phyloP scores from a whole-genome alignment of 306 rosid genomes.

The Amphicarpaea edgeworthii region DNA sequence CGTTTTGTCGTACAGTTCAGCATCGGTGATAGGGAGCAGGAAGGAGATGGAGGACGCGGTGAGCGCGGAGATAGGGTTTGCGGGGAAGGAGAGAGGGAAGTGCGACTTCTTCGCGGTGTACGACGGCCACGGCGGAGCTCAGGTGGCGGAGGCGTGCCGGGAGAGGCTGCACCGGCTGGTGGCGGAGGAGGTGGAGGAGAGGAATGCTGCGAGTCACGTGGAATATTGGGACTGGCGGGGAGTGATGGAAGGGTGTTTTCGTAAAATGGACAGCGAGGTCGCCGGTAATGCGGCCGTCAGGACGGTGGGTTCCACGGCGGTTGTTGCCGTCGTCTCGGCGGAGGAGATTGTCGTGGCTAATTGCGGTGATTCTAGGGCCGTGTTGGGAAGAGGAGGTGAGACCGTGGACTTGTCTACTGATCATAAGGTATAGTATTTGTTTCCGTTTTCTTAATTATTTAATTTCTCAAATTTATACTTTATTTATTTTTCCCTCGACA shows the following conservation, averaged over 20 bases:
- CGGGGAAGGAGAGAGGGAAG: constrained; percentile 18
- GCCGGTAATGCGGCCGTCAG: constrained; percentile 49
- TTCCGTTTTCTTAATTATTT: neutral
- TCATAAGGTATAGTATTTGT: constrained; percentile 68
- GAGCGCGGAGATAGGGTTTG: constrained; percentile 69
- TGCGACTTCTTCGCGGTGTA: constrained; percentile 78
- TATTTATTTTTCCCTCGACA: neutral
- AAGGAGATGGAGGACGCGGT: constrained; percentile 91
- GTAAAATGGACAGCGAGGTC: constrained; percentile 77
- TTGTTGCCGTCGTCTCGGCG: constrained; percentile 61
- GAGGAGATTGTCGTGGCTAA: constrained; percentile 72
- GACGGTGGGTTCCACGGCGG: constrained; percentile 79
- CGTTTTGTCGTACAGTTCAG: constrained; percentile 56
- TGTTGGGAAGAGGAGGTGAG: constrained; percentile 72
- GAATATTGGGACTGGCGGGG: constrained; percentile 76
- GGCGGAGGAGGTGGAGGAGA: constrained; percentile 67
- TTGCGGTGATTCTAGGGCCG: constrained; percentile 90
- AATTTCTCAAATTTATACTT: neutral
- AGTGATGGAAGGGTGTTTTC: constrained; percentile 81
- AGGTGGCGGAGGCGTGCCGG: constrained; percentile 72
- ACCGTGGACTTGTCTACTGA: constrained; percentile 70
- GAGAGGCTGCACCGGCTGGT: constrained; percentile 64
- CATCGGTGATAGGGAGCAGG: constrained; percentile 77
- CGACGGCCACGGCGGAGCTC: constrained; percentile 88
- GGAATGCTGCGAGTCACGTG: constrained; percentile 1